Conservation (phyloP, 257 asterid species). For the Primulina eburnea region DNA sequence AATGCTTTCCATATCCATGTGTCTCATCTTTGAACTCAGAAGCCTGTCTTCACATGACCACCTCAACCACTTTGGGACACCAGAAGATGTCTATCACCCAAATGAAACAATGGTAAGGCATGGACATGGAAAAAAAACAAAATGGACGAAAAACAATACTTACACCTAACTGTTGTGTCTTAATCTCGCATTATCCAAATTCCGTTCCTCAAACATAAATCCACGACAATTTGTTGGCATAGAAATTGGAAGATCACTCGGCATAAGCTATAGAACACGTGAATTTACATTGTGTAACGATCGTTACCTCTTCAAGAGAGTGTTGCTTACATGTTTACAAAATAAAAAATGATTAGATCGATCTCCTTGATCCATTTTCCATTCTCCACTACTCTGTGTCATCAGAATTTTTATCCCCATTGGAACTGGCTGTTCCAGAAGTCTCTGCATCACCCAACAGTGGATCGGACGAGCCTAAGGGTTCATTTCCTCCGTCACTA, state of each 20-base stretch:
- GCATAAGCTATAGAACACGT: neutral
- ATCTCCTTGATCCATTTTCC: slow-evolving; percentile 19
- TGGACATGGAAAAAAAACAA: too few species aligned
- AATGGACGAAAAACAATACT: neutral
- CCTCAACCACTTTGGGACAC: neutral
- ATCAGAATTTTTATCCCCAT: slow-evolving; percentile 44
- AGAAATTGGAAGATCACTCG: neutral
- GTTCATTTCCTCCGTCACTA: slow-evolving; percentile 30
- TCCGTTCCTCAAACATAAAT: slow-evolving; percentile 6
- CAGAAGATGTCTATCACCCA: too few species aligned
- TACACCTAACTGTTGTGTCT: neutral
- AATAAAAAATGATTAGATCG: slow-evolving; percentile 6
- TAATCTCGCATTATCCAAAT: neutral
- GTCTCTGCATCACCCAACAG: slow-evolving; percentile 29
- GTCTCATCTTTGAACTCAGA: neutral
- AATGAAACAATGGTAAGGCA: too few species aligned
- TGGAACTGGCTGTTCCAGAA: slow-evolving; percentile 30
- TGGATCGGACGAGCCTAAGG: slow-evolving; percentile 33
- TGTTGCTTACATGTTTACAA: neutral
- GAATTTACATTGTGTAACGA: slow-evolving; percentile 6
- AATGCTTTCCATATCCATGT: neutral
- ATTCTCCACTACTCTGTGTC: slow-evolving; percentile 20
- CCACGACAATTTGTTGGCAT: neutral
- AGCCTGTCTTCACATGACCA: neutral
- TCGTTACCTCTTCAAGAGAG: slow-evolving; percentile 2